A percentile compares a stretch with the other conserved stretches of the same genome.
Conservation (phyloP, 768 basidiomycete genomes). For the Kwoniella shandongensis region DNA sequence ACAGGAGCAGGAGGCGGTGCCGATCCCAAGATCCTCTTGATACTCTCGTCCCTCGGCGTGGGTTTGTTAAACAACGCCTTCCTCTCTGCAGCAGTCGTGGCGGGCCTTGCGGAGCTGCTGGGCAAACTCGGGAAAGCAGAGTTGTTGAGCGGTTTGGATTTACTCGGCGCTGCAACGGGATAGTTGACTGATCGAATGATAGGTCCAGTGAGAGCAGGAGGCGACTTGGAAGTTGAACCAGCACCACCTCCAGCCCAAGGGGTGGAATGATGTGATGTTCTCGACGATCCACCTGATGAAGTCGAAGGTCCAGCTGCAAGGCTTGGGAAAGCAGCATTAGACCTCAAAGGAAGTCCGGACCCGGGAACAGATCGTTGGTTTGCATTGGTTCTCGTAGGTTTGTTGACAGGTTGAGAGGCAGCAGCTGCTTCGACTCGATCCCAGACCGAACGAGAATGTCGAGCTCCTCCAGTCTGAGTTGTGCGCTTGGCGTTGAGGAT, state of each 20-base stretch:
- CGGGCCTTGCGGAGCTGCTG: neutral
- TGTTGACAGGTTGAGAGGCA: slow-evolving; percentile 33
- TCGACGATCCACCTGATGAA: slow-evolving; percentile 1
- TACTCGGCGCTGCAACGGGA: slow-evolving; percentile 21
- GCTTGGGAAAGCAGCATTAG: slow-evolving; percentile 40
- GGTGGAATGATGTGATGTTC: slow-evolving; percentile 25
- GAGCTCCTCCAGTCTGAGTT: slow-evolving; percentile 62
- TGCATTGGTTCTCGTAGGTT: slow-evolving; percentile 26
- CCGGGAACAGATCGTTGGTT: slow-evolving; percentile 46
- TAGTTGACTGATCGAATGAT: slow-evolving; percentile 47
- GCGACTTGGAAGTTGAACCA: slow-evolving; percentile 26
- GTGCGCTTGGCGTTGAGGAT: slow-evolving; percentile 80
- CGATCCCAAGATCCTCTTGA: slow-evolving; percentile 37
- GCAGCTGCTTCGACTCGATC: slow-evolving; percentile 86
- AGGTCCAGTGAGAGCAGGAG: slow-evolving; percentile 35
- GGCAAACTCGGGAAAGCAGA: slow-evolving; percentile 49
- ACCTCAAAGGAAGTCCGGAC: slow-evolving; percentile 14
- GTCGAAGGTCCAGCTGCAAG: slow-evolving; percentile 20
- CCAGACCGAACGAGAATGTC: slow-evolving; percentile 67
- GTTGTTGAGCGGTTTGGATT: slow-evolving; percentile 31
- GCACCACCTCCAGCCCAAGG: slow-evolving; percentile 44
- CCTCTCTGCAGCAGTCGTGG: slow-evolving; percentile 30
- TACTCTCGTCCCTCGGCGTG: slow-evolving; percentile 41
- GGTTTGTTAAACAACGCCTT: slow-evolving; percentile 43
- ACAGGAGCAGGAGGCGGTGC: slow-evolving; percentile 15